Percentiles rank a stretch among this genome's conserved stretches.
Evolutionary conservation across 2,329 filamentous ascomycete species (phyloP).

Genomic region (Colletotrichum agaves): DNA sequence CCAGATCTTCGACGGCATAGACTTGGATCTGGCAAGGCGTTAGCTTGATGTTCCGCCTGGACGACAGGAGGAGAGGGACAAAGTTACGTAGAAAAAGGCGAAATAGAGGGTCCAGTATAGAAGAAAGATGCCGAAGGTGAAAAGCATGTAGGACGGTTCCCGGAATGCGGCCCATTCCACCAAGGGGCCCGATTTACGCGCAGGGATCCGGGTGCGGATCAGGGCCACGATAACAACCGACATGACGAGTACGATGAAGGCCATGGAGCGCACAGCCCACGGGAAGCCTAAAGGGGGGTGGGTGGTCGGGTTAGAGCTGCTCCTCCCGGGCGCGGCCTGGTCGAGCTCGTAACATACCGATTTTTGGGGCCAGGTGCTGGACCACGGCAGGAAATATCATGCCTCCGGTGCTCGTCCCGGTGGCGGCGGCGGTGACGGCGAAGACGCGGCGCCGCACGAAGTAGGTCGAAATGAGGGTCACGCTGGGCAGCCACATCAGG

Average conservation of each 20-base stretch:
- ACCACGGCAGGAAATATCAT: slow-evolving; percentile 57
- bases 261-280: slow-evolving; percentile 63
- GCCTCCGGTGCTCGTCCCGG: slow-evolving; percentile 65
- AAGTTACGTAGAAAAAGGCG: slow-evolving; percentile 65
- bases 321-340: too few species aligned
- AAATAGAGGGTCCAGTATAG: slow-evolving; percentile 56
- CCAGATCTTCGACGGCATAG: too few species aligned
- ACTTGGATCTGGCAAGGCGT: too few species aligned
- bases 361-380: slow-evolving; percentile 51
- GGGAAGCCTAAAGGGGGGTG: slow-evolving; percentile 48
- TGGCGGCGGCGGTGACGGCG: slow-evolving; percentile 67
- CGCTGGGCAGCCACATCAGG: slow-evolving; percentile 64
- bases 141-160: slow-evolving; percentile 44
- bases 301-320: too few species aligned
- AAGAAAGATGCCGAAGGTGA: slow-evolving; percentile 49
- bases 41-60: too few species aligned
- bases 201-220: not conserved
- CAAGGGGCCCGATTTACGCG: slow-evolving; percentile 39
- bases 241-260: slow-evolving; percentile 55
- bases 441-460: slow-evolving; percentile 65
- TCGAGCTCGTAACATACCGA: slow-evolving; percentile 48
- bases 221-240: not conserved
- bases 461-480: slow-evolving; percentile 70
- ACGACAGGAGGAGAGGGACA: slow-evolving; percentile 64
- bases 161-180: slow-evolving; percentile 9